Evolutionary conservation across 2,329 filamentous ascomycete genomes (phyloP).

Genomic region (Diplodia mutila): DNA sequence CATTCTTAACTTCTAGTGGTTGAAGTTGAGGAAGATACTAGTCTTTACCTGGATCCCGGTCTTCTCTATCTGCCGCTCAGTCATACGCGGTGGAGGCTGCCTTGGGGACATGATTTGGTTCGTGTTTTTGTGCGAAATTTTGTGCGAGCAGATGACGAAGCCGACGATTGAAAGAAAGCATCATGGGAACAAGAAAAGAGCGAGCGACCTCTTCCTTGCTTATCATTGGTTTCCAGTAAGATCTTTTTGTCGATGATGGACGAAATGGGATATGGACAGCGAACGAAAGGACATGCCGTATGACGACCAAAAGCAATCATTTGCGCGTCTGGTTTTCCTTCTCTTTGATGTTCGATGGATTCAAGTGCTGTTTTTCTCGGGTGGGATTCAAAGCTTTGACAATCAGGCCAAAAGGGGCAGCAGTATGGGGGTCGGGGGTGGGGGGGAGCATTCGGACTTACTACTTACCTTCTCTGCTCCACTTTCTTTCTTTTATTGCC

Average conservation of each 20-base stretch:
- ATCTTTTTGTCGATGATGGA: constrained; percentile 20
- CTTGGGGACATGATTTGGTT: constrained; percentile 15
- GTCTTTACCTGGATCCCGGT: background rate
- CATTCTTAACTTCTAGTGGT: constrained; percentile 10
- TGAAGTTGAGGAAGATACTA: constrained; percentile 9
- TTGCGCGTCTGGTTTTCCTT: constrained; percentile 19
- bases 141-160: constrained; percentile 10
- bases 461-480: constrained; percentile 17
- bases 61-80: constrained; percentile 11
- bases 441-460: constrained; percentile 10
- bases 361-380: background rate
- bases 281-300: constrained; percentile 21
- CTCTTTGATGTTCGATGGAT: constrained; percentile 20
- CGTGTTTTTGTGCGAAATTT: background rate
- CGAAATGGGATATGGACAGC: constrained; percentile 11
- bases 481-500: background rate
- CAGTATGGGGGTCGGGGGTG: background rate
- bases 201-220: constrained; percentile 7
- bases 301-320: constrained; percentile 21
- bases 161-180: constrained; percentile 18
- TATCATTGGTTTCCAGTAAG: constrained; percentile 2
- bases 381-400: background rate
- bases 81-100: background rate
- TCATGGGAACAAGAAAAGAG: constrained; percentile 21
- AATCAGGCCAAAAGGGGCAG: constrained; percentile 4